Evolutionary conservation across 2,329 filamentous ascomycete species (phyloP), one percentile per base, ranked within the genome.

Genomic region (Neopestalotiopsis clavispora): DNA sequence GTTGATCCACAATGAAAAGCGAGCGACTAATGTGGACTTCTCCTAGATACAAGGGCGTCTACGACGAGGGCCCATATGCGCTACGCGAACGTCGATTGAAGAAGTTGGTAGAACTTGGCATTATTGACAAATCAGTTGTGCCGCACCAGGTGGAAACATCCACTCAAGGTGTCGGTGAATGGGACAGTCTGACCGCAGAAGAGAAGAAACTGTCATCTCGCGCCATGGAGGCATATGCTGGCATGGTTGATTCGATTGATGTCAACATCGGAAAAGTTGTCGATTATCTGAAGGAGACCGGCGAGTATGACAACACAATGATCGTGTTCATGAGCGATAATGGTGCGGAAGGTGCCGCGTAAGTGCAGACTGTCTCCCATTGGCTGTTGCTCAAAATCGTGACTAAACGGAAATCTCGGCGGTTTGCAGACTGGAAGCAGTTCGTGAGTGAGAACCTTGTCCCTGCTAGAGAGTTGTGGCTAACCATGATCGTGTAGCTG

Each of bases 21-120:
- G 17, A 56, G 49, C 7, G 49, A 56, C 20, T 56, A 56, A 56
- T 28, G 14, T 17, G 28, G 17, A 28, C 57, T 1, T 4, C 7
- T 20, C 13, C 5, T 20, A 86, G 89, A 71, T 91, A 90, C 76
- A 82, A 82, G 14, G 88, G 88, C 20, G 79, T 87, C 0, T 91
- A 91, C 73, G 85, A 89, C 62, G 86, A 89, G 4, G 89, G 89
- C 0, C 89, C 89, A 0, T 86, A 89, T 23, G 86, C 81, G 0
- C 81, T 91, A 12, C 81, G 89, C 1, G 74, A 83, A 68, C 82
- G 83, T 70, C 84, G 89, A 3, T 80, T 91, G 14, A 81, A 85
- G 69, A 79, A 83, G 3, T 82, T 90, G 63, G 80, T 79, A 64
- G 77, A 81, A 69, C 76, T 78, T 67, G 81, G 78, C 1, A 38